A percentile compares a stretch with the other conserved stretches of the same genome.
Conservation (phyloP, 805 yeast species). For the Teunomyces lycoperdinae region DNA sequence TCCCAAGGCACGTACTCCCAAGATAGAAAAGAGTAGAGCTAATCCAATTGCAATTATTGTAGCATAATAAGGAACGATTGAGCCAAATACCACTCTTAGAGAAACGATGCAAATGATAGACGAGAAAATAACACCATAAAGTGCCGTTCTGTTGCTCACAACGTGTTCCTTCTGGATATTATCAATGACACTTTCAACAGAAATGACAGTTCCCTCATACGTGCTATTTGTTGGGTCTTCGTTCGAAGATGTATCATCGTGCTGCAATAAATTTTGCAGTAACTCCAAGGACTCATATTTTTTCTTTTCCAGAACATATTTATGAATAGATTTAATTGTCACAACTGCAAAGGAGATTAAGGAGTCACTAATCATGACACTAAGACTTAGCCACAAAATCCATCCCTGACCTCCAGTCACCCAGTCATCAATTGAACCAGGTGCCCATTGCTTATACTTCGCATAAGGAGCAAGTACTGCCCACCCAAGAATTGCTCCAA, state of each 20-base stretch:
- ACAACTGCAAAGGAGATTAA: slow-evolving; percentile 73
- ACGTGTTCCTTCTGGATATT: slow-evolving; percentile 40
- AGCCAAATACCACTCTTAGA: slow-evolving; percentile 67
- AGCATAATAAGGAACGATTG: slow-evolving; percentile 67
- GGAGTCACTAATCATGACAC: slow-evolving; percentile 93
- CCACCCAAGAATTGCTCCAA: slow-evolving; percentile 93
- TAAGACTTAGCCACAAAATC: slow-evolving; percentile 91
- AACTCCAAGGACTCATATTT: not conserved
- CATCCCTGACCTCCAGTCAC: slow-evolving; percentile 93
- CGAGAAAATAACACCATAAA: slow-evolving; percentile 62
- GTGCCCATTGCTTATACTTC: slow-evolving; percentile 74
- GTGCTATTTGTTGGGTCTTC: slow-evolving; percentile 10
- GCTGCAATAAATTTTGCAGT: slow-evolving; percentile 2
- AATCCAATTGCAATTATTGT: slow-evolving; percentile 64
- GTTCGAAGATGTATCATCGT: slow-evolving; percentile 9
- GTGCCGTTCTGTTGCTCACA: slow-evolving; percentile 48
- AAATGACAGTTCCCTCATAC: slow-evolving; percentile 31
- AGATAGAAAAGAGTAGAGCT: slow-evolving; percentile 74
- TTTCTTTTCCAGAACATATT: slow-evolving; percentile 4
- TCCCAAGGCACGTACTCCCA: slow-evolving; percentile 92
- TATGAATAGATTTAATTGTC: slow-evolving; percentile 40
- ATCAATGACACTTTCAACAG: slow-evolving; percentile 16
- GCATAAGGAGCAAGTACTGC: slow-evolving; percentile 83
- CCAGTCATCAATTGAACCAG: slow-evolving; percentile 90
- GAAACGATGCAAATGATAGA: slow-evolving; percentile 65